Conservation (phyloP, 2,329 filamentous ascomycete species). For the Diplocarpon mali region DNA sequence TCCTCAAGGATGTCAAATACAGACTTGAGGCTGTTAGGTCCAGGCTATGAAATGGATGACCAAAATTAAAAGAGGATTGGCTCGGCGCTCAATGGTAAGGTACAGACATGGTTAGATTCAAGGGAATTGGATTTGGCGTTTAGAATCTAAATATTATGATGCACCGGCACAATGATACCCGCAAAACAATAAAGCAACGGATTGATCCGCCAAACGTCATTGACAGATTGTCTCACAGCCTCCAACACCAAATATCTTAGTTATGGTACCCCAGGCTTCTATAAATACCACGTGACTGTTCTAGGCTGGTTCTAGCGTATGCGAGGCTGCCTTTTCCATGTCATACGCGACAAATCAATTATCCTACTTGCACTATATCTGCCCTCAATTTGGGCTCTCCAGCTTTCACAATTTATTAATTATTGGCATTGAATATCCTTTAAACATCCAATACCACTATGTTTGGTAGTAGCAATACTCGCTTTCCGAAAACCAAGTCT, state of each 20-base stretch:
- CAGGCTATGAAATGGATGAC: conserved; percentile 41
- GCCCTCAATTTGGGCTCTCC: background rate
- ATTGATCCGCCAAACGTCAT: too few relatives aligned
- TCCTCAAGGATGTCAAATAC: conserved; percentile 91
- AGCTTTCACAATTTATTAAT: background rate
- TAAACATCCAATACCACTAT: background rate
- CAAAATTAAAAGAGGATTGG: background rate
- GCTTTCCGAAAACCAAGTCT: background rate
- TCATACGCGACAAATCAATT: background rate
- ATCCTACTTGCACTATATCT: background rate
- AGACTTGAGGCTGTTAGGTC: conserved; percentile 83
- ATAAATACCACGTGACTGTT: background rate
- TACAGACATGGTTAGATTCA: background rate
- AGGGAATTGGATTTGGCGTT: conserved; percentile 4
- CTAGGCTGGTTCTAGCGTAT: background rate
- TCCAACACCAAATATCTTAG: too few relatives aligned
- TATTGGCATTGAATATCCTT: background rate
- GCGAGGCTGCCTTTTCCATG: background rate
- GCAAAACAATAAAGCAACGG: background rate
- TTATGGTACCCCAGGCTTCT: too few relatives aligned
- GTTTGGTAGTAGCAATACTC: conserved; percentile 1
- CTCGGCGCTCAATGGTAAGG: conserved; percentile 1
- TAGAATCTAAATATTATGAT: conserved; percentile 3
- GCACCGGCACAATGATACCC: conserved; percentile 7
- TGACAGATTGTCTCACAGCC: too few relatives aligned